These are phyloP conservation scores for Trematosphaeria pertusa DNA, from an alignment of 2,329 filamentous ascomycete genomes.

Conservation along the genomic window DNA sequence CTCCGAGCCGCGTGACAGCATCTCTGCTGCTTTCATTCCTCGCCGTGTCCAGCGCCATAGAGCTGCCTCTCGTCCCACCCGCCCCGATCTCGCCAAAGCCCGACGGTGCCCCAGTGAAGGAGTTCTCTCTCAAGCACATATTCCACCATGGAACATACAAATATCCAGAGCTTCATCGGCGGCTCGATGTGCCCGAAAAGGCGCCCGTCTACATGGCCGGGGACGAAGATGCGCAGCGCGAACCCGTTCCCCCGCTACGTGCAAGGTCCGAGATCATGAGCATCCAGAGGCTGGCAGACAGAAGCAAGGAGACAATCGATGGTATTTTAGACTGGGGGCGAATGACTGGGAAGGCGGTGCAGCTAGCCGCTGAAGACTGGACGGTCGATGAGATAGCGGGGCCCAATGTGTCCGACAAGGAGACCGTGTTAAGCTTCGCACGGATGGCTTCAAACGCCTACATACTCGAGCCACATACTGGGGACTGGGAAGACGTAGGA, in stretches of 20 bases:
- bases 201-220: conserved; percentile 68
- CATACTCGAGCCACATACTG: conserved; percentile 71
- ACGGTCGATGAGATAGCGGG: conserved; percentile 77
- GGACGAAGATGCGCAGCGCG: conserved; percentile 58
- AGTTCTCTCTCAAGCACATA: conserved; percentile 75
- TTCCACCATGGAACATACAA: conserved; percentile 87
- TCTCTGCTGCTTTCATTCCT: conserved; percentile 71
- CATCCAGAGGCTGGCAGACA: conserved; percentile 83
- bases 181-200: conserved; percentile 71
- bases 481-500: conserved; percentile 77
- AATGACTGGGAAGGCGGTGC: conserved; percentile 69
- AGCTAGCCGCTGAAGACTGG: conserved; percentile 79
- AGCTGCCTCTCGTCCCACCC: conserved; percentile 36
- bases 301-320: conserved; percentile 78
- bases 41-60: conserved; percentile 58
- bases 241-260: conserved; percentile 55
- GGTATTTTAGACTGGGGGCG: conserved; percentile 77
- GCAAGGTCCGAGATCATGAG: conserved; percentile 68
- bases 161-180: conserved; percentile 78
- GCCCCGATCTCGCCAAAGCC: conserved; percentile 29
- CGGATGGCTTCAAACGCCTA: conserved; percentile 92
- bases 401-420: conserved; percentile 84
- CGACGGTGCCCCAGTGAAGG: conserved; percentile 27
- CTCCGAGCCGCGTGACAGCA: conserved; percentile 69
- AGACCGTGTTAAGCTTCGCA: conserved; percentile 82